phyloP scores from a whole-genome alignment of 2,329 filamentous ascomycete species.

The Penicillium sp. region DNA sequence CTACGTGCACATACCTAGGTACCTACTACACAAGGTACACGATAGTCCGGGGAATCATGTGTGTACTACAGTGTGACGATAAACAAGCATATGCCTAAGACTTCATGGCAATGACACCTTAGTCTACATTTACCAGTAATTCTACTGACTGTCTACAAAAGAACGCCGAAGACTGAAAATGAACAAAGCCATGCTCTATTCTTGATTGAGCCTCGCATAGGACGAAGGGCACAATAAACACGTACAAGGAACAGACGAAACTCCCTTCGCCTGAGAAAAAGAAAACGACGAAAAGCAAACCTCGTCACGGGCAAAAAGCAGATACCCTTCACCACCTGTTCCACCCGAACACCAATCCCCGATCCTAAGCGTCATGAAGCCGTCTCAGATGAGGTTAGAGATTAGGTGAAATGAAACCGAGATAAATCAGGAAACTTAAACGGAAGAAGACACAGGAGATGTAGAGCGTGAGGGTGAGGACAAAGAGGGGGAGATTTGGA shows the following conservation, averaged over 20 bases:
- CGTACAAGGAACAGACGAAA: conserved; percentile 34
- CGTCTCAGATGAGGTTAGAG: conserved; percentile 27
- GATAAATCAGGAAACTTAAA: conserved; percentile 26
- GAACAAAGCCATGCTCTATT: conserved; percentile 26
- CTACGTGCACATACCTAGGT: neutral
- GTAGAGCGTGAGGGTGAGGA: conserved; percentile 34
- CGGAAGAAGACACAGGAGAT: conserved; percentile 28
- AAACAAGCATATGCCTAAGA: neutral
- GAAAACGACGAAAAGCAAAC: conserved; percentile 26
- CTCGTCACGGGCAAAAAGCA: conserved; percentile 23
- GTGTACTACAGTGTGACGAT: neutral
- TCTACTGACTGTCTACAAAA: neutral
- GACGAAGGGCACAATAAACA: conserved; percentile 24
- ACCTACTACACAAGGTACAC: neutral
- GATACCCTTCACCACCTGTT: conserved; percentile 26
- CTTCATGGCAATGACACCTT: neutral
- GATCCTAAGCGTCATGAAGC: conserved; percentile 25
- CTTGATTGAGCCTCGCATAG: conserved; percentile 18
- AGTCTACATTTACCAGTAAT: neutral
- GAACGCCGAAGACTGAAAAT: neutral
- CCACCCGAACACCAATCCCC: conserved; percentile 32
- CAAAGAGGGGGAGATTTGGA: conserved; percentile 4
- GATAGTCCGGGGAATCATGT: neutral
- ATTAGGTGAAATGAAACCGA: conserved; percentile 30
- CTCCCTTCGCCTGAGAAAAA: conserved; percentile 28